A percentile compares a stretch with the other conserved stretches of the same genome.
phyloP scores from a whole-genome alignment of 108 stramenopile species.

The Nitzschia putrida region DNA sequence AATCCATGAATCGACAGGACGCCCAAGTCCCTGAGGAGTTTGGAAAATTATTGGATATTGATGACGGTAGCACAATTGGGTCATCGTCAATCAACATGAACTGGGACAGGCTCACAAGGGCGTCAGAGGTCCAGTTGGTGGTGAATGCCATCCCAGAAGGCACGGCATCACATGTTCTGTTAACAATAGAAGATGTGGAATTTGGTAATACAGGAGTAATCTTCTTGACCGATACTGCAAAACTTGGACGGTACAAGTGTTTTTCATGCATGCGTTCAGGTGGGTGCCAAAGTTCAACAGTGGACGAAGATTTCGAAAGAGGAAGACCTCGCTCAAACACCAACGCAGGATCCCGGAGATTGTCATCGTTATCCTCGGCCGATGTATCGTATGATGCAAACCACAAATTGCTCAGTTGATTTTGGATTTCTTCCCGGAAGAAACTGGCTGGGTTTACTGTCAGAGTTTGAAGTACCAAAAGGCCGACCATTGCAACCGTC shows the following conservation, averaged over 20 bases:
- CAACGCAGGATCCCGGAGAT: background rate
- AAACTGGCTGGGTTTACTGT: background rate
- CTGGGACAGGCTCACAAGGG: background rate
- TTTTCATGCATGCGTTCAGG: background rate
- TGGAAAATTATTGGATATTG: too few relatives aligned
- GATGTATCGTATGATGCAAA: too few relatives aligned
- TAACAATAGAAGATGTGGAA: too few relatives aligned
- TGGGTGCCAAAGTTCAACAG: background rate
- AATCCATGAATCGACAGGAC: slow-evolving; percentile 17
- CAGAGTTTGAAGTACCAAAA: background rate
- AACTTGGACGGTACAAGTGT: slow-evolving; percentile 15
- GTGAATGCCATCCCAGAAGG: too few relatives aligned
- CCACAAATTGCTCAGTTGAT: background rate
- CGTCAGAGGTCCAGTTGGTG: background rate
- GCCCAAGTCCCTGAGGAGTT: background rate
- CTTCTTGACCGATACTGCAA: background rate
- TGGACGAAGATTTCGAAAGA: background rate
- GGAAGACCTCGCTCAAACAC: background rate
- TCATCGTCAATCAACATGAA: slow-evolving; percentile 10
- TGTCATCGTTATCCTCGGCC: too few relatives aligned
- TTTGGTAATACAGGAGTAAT: too few relatives aligned
- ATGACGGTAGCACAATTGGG: too few relatives aligned
- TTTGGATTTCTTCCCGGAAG: background rate
- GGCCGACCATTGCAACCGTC: background rate
- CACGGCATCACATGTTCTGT: too few relatives aligned